Conservation (phyloP, 257 asterid genomes). For the Capsicum chinense region DNA sequence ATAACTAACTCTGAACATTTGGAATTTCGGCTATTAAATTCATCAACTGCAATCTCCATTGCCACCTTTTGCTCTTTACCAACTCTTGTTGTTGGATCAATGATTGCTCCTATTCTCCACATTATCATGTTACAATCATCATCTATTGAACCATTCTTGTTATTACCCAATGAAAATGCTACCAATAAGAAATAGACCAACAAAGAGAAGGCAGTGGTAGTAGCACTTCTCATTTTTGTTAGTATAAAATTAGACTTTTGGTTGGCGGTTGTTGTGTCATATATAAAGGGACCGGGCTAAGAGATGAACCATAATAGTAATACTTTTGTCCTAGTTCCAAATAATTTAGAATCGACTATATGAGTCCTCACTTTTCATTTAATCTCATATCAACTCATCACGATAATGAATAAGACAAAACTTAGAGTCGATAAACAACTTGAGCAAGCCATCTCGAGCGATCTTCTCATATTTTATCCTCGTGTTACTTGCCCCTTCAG, state of each 20-base stretch:
- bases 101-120: constrained; percentile 42
- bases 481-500: neutral
- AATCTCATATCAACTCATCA: neutral
- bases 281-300: neutral
- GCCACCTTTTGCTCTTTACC: constrained; percentile 66
- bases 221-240: neutral
- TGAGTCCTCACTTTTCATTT: neutral
- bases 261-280: neutral
- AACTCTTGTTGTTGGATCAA: constrained; percentile 35
- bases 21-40: constrained; percentile 33
- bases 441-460: neutral
- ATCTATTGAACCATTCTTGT: neutral
- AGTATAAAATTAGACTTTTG: neutral
- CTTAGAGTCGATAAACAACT: neutral
- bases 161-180: neutral
- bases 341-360: neutral
- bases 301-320: neutral
- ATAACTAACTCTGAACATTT: constrained; percentile 42
- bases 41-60: constrained; percentile 52
- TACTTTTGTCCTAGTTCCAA: neutral
- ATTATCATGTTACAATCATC: neutral
- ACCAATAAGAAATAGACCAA: neutral
- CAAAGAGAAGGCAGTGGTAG: neutral
- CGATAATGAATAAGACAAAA: neutral
- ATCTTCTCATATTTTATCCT: neutral